Evolutionary conservation across 1,284 basidiomycete species (phyloP).

Genomic region (Leccinum griseonigrum): DNA sequence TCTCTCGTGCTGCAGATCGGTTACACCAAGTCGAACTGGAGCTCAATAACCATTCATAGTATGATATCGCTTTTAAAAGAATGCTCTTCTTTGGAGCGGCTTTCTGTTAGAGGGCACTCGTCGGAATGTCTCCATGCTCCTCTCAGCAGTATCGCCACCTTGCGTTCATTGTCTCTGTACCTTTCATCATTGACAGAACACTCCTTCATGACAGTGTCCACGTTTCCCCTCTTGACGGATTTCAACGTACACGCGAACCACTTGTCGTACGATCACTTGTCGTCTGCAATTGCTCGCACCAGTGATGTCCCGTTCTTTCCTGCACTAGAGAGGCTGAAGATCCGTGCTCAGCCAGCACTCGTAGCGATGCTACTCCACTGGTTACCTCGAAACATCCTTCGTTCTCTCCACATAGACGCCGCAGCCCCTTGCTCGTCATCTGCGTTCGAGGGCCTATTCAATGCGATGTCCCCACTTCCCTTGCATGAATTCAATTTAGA

Average conservation of each 20-base stretch:
- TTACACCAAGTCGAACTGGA: conserved; percentile 13
- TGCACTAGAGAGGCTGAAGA: conserved; percentile 41
- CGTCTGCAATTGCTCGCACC: conserved; percentile 19
- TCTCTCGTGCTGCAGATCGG: conserved; percentile 45
- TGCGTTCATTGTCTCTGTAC: conserved; percentile 45
- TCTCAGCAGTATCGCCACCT: conserved; percentile 37
- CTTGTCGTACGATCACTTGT: conserved; percentile 36
- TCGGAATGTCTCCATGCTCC: conserved; percentile 35
- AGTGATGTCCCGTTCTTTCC: conserved; percentile 35
- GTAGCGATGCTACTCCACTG: conserved; percentile 38
- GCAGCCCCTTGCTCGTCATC: conserved; percentile 28
- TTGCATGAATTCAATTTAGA: conserved; percentile 46
- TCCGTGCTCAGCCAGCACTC: conserved; percentile 42
- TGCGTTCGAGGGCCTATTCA: conserved; percentile 41
- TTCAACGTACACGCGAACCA: conserved; percentile 50
- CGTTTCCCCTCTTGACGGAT: conserved; percentile 42
- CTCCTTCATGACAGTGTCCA: conserved; percentile 41
- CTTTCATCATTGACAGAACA: conserved; percentile 42
- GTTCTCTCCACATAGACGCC: conserved; percentile 42
- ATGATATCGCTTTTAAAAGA: conserved; percentile 33
- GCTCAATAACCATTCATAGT: conserved; percentile 15
- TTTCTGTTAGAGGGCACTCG: conserved; percentile 49
- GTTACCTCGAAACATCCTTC: conserved; percentile 35
- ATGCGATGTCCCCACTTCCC: conserved; percentile 33
- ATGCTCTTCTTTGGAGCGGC: conserved; percentile 34